A percentile compares a stretch with the other conserved stretches of the same genome.
Evolutionary conservation across 129 eudicot genomes (phyloP).

Genomic region (Gnaphalium uliginosum): DNA sequence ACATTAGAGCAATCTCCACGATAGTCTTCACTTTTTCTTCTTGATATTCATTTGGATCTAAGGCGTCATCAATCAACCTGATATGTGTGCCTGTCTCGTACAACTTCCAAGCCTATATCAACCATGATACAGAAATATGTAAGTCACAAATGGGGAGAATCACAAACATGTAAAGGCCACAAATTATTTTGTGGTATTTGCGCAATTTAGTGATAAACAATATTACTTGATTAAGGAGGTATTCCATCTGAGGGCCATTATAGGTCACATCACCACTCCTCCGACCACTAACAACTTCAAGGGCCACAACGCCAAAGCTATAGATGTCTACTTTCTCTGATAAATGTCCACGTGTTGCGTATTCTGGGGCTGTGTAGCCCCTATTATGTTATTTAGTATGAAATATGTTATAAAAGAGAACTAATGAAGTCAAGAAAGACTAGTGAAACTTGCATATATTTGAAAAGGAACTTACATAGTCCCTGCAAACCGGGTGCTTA

Average conservation of each 20-base stretch:
- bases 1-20: slow-evolving; percentile 62
- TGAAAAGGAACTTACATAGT: slow-evolving; percentile 44
- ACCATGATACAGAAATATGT: not conserved
- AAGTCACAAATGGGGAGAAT: not conserved
- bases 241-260: slow-evolving; percentile 40
- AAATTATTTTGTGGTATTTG: not conserved
- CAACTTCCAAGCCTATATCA: slow-evolving; percentile 64
- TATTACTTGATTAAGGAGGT: slow-evolving; percentile 59
- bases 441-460: not conserved
- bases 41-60: slow-evolving; percentile 37
- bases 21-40: slow-evolving; percentile 49
- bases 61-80: slow-evolving; percentile 43
- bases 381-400: slow-evolving; percentile 13
- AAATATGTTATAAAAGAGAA: not conserved
- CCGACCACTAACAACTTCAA: slow-evolving; percentile 49
- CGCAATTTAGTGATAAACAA: too few relatives aligned
- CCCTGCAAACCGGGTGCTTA: slow-evolving; percentile 64
- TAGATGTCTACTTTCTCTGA: slow-evolving; percentile 59
- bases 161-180: not conserved
- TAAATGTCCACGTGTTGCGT: slow-evolving; percentile 49
- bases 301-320: slow-evolving; percentile 50
- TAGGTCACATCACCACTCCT: slow-evolving; percentile 24
- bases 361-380: slow-evolving; percentile 68
- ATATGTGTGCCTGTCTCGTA: slow-evolving; percentile 49
- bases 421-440: not conserved